Evolutionary conservation across 108 stramenopile species (phyloP).

Genomic region (Pseudonitzschia delicatissima): DNA sequence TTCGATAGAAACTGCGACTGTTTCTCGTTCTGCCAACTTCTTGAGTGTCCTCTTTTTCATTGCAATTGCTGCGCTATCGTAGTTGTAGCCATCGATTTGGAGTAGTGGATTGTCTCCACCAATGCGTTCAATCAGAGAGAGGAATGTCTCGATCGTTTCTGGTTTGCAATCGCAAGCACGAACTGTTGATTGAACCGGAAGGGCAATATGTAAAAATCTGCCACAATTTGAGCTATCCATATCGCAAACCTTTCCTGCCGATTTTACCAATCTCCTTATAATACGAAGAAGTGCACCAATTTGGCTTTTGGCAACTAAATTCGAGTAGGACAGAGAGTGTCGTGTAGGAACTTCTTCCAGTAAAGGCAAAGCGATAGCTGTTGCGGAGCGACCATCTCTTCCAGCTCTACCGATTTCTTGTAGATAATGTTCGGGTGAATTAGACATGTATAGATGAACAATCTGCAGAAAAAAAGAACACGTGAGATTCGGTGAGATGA

Average conservation of each 20-base stretch:
- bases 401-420: constrained; percentile 98
- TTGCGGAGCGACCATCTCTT: constrained; percentile 83
- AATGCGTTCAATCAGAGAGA: constrained; percentile 71
- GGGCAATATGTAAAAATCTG: constrained; percentile 41
- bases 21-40: constrained; percentile 61
- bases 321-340: constrained; percentile 77
- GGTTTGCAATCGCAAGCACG: constrained; percentile 69
- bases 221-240: neutral
- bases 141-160: constrained; percentile 84
- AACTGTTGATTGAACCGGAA: constrained; percentile 52
- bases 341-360: constrained; percentile 65
- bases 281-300: constrained; percentile 37
- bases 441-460: constrained; percentile 84
- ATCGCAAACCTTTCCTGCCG: neutral
- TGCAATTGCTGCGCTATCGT: constrained; percentile 62
- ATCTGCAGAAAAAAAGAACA: constrained; percentile 21
- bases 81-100: constrained; percentile 64
- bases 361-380: constrained; percentile 75
- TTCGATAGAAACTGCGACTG: constrained; percentile 51
- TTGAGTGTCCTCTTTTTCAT: constrained; percentile 62
- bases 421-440: constrained; percentile 90
- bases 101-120: constrained; percentile 46
- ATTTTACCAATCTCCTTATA: neutral
- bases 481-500: too few species aligned
- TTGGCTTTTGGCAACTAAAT: constrained; percentile 64